Evolutionary conservation across 1,284 basidiomycete species (phyloP), one percentile per base, ranked within the genome.

Genomic region (Rhodotorula sp.): DNA sequence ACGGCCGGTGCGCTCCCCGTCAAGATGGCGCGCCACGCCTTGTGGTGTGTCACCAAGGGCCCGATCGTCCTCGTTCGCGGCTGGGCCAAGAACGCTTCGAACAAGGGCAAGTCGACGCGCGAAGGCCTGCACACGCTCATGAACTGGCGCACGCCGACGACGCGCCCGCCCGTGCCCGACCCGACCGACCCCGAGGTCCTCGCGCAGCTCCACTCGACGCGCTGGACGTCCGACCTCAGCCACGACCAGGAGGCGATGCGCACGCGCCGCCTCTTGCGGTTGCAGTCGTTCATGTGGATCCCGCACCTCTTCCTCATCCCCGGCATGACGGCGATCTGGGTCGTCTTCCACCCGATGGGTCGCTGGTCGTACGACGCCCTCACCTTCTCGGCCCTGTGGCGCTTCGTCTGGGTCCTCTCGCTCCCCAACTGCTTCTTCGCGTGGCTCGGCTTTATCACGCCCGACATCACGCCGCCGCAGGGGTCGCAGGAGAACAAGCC

Each of bases 401-500:
- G 81, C 23, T 77, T 82, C 74, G 72, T 82, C 45, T 82, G 82
- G 82, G 78, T 80, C 17, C 74, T 82, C 45, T 80, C 80, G 42
- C 64, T 80, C 14, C 80, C 81, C n/a, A 82, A 82, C 73, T 82
- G 81, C 71, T 59, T 82, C 71, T 81, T 81, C 68, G 81, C 81
- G 14, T 81, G 75, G 64, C 72, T 81, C 60, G 81, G 81, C 14
- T 82, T 82, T 74, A 80, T 81, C 59, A 82, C 82, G 19, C 81
- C 81, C 68, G 80, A 80, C 50, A 71, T 77, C 61, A 76, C 78
- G 77, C 79, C 68, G 71, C 71, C 62, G 69, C 79, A 72, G 74
- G 79, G 56, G 62, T 64, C 74, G 52, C 78, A 80, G 74, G 80
- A 80, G 68, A 80, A 81, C 78, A 80, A 80, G 74, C 78, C 79